Evolutionary conservation across 176 grass and related monocot genomes (phyloP), one percentile per base, ranked within the genome.

Genomic region (Musa troglodytarum): DNA sequence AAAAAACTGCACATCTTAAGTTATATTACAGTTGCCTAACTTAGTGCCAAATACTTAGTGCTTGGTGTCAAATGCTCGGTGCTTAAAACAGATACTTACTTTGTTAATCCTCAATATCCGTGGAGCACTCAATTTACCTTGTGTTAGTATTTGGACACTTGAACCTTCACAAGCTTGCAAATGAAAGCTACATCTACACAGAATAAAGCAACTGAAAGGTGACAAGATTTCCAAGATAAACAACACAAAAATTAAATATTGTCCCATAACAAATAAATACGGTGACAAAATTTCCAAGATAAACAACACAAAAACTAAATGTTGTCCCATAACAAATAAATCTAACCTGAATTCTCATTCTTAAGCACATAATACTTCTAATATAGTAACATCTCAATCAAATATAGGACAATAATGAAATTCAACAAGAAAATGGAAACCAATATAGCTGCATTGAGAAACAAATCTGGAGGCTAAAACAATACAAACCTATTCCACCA

Each of bases 81-180:
- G 34, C 34, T 43, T 43, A 43, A 43, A 43, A 43, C 34, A 53
- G 74, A n/a, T 82, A 74, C 80, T 90, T 91, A 97, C 95, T 87
- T 99, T 99, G 76, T 89, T 84, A 74, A 99, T 89, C 71, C 95
- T 82, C 81, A 99, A 76, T 84, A 99, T 99, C 55, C 90, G 86
- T 20, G 90, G 90, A 74, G 95, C 95, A 85, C 86, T 91, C 56
- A 94, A 85, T 83, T 99, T 99, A 19, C 90, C 95, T 82, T 99
- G 90, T 76, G 90, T 91, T 64, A 91, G 82, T 53, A 85, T 87
- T 19, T 86, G 90, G 56, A 92, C 82, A 80, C 78, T 86, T 21
- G 95, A 94, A 10, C 95, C 95, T 81, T 98, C 95, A 72, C 81
- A 87, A 28, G 90, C 82, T 85, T 91, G 95, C 84, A 98, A 87